Base-by-base conservation (phyloP, 441 rosid genomes). In the Erodium texanum region DNA sequence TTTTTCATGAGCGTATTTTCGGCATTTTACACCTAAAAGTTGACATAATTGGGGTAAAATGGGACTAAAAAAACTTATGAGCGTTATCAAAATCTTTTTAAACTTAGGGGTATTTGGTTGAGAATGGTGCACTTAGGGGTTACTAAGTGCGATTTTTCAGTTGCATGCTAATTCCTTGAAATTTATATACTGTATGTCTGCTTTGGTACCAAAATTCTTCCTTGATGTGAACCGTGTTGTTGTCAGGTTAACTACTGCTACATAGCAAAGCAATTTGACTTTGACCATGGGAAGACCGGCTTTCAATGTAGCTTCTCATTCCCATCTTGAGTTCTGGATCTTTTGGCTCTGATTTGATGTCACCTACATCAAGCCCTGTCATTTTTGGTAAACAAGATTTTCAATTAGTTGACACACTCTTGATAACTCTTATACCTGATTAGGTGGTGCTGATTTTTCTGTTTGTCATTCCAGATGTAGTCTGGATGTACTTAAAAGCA, bases 171-270 rank as follows among this genome's bases (percentile, higher is more conserved):
- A 24, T 65, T 34, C 29, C n/a, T 19, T 7, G 68, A 38, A 34
- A 41, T 34, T 38, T 6, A 14, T 66, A 8, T 66, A 16, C 22
- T 20, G n/a, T n/a, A n/a, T n/a, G n/a, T 19, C 65, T 12, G 38
- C 65, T 24, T 24, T 24, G 1, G n/a, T 12, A 54, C 43, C 22
- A 41, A 66, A 14, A 56, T 64, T 59, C 23, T 14, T 41, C 22
- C 36, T 68, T 61, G 50, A 77, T 32, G 3, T 48, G 29, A 43
- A 29, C 63, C 8, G 19, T 48, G 16, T 65, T 70, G 54, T 72
- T 77, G 64, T 56, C 89, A 94, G 99, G 62, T 94, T 68, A 91
- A 92, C 74, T 92, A 92, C 84, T 92, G 93, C 85, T 78, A 83
- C 64, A 77, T 89, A 70, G 45, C 90, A 89, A 89, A 83, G 87